Percentiles rank a stretch among this genome's conserved stretches.
Evolutionary conservation across 176 grass and related monocot species (phyloP).

Genomic region (Dendrocalamus sinicus): DNA sequence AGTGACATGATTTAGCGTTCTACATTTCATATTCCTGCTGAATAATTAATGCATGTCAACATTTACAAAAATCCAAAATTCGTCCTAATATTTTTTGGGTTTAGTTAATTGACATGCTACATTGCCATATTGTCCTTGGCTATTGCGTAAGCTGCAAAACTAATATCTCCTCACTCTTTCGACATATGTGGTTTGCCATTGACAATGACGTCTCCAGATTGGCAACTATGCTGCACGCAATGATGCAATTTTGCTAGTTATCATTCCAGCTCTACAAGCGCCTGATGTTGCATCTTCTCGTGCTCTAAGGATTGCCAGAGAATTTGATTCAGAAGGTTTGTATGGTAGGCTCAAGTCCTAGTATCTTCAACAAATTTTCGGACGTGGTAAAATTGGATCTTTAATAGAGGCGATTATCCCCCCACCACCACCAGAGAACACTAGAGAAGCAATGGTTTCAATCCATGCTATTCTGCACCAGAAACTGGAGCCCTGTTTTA

Average conservation of each 20-base stretch:
- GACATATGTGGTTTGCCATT: slow-evolving; percentile 21
- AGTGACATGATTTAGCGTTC: neutral
- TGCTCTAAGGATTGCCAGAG: slow-evolving; percentile 72
- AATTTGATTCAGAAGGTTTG: slow-evolving; percentile 80
- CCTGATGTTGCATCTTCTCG: slow-evolving; percentile 79
- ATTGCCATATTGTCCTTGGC: neutral
- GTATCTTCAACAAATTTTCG: neutral
- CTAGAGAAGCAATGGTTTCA: neutral
- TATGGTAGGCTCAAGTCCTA: neutral
- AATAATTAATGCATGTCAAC: neutral
- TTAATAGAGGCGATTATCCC: no score
- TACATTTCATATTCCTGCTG: neutral
- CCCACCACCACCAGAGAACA: no score
- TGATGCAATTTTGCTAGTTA: slow-evolving; percentile 79
- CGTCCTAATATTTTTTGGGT: neutral
- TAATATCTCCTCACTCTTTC: slow-evolving; percentile 25
- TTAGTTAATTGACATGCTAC: slow-evolving; percentile 12
- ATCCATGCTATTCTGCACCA: neutral
- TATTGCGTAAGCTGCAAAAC: neutral
- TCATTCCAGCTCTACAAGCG: slow-evolving; percentile 78
- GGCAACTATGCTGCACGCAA: slow-evolving; percentile 66
- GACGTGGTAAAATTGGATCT: no score
- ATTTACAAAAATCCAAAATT: neutral
- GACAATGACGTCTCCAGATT: slow-evolving; percentile 50
- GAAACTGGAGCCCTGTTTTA: neutral